These are phyloP conservation scores for Isabelozyma heimii DNA, from an alignment of 805 yeast species.

Conservation along the genomic window DNA sequence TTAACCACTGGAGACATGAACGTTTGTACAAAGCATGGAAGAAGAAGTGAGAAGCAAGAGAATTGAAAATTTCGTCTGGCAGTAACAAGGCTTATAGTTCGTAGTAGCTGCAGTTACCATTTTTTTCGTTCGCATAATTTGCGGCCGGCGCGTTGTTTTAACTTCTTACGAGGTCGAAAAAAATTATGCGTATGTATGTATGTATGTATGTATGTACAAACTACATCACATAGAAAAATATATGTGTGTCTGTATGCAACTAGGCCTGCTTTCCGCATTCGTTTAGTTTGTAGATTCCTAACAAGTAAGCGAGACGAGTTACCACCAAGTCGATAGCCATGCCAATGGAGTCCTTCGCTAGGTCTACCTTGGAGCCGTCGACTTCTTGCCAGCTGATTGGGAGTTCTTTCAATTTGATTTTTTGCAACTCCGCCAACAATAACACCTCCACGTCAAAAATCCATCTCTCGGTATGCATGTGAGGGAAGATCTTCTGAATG, in stretches of 20 bases:
- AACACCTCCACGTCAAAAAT: slow-evolving; percentile 94
- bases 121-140: too few relatives aligned
- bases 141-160: not conserved
- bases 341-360: slow-evolving; percentile 83
- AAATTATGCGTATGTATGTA: not conserved
- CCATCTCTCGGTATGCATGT: slow-evolving; percentile 97
- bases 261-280: slow-evolving; percentile 6
- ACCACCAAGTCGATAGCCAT: slow-evolving; percentile 95
- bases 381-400: slow-evolving; percentile 97
- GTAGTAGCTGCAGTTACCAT: too few relatives aligned
- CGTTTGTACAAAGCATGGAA: too few relatives aligned
- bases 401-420: slow-evolving; percentile 67
- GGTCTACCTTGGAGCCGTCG: slow-evolving; percentile 88
- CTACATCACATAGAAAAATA: not conserved
- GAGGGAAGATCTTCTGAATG: slow-evolving; percentile 68
- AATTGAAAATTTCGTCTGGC: too few relatives aligned
- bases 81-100: too few relatives aligned
- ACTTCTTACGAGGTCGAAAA: not conserved
- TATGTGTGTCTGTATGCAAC: not conserved
- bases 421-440: slow-evolving; percentile 71
- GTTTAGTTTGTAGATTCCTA: slow-evolving; percentile 68
- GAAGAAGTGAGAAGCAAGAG: too few relatives aligned
- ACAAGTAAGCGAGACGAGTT: slow-evolving; percentile 80
- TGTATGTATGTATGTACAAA: not conserved
- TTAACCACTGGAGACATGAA: too few relatives aligned